Conservation (phyloP, 2,329 filamentous ascomycete genomes). For the Exophiala sp. region DNA sequence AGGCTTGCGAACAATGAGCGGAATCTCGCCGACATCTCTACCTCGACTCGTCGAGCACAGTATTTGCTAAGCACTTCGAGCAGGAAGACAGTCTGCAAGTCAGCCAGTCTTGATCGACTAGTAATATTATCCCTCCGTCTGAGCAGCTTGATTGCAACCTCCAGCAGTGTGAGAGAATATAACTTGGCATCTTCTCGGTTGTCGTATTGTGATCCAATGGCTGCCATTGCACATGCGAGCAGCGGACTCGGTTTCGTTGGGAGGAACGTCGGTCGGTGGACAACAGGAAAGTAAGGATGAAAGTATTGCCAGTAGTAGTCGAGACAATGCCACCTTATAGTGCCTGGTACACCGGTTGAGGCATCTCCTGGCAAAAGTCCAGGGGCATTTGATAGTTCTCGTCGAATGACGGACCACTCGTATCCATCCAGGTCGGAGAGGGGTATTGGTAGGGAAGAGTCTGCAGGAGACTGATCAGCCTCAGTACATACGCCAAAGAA, state of each 20-base stretch:
- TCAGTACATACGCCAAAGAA: constrained; percentile 27
- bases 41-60: constrained; percentile 32
- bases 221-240: constrained; percentile 34
- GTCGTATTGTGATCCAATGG: constrained; percentile 36
- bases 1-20: constrained; percentile 34
- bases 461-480: constrained; percentile 32
- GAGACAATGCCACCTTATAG: constrained; percentile 36
- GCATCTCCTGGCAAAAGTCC: constrained; percentile 32
- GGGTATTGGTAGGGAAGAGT: constrained; percentile 37
- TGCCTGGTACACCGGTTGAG: constrained; percentile 35
- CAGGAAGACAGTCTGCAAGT: constrained; percentile 36
- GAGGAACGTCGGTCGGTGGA: constrained; percentile 34
- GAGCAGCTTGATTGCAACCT: constrained; percentile 33
- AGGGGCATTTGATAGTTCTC: constrained; percentile 35
- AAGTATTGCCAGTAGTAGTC: constrained; percentile 36
- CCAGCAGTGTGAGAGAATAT: constrained; percentile 34
- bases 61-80: constrained; percentile 35
- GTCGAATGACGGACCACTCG: constrained; percentile 36
- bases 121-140: constrained; percentile 31
- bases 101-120: constrained; percentile 33
- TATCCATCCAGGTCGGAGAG: constrained; percentile 38
- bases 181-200: constrained; percentile 32
- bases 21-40: constrained; percentile 34
- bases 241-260: constrained; percentile 33
- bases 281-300: constrained; percentile 34